Base-by-base conservation (phyloP, 345 rosid species). In the Acer saccharum region DNA sequence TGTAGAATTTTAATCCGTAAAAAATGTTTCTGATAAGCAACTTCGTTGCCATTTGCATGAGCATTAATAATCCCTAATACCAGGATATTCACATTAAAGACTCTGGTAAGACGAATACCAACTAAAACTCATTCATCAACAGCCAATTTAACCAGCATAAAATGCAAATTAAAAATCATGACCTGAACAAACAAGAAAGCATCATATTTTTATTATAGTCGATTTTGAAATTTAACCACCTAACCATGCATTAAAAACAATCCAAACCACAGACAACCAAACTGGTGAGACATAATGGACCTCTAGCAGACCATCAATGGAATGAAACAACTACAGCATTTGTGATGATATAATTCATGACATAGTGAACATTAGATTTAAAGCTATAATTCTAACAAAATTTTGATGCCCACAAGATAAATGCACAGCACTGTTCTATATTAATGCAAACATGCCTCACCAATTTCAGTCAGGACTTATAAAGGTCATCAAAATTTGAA, bases 161-260 rank as follows among this genome's bases (percentile, higher is more conserved):
- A 52, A 20, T 67, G 27, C 7, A 48, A 23, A 46, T 13, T 23
- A 55, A 69, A 68, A 69, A 50, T 69, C 73, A 69, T 69, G 73
- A 69, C 20, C 55, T 14, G 73, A 69, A 16, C 58, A 23, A 7
- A 69, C 3, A 35, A 54, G 39, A 7, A 48, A 50, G 39, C 61
- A 25, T 23, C 35, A n/a, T 69, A 69, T 7, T 50, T 13, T 48
- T 46, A 14, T 35, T 55, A 25, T 14, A 25, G 21, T 23, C 61
- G 16, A 14, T 3, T 50, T 50, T 27, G 18, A 69, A 16, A 54
- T 54, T 50, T 25, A 25, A 50, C 17, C 25, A 17, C n/a, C 57
- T n/a, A 71, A 71, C 10, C 25, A 27, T 27, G 73, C 74, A 29
- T 54, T 32, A 17, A 8, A 27, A 18, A 5, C 10, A 71, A 27